phyloP scores from a whole-genome alignment of 116 monocot species.

The Thalassia testudinum region DNA sequence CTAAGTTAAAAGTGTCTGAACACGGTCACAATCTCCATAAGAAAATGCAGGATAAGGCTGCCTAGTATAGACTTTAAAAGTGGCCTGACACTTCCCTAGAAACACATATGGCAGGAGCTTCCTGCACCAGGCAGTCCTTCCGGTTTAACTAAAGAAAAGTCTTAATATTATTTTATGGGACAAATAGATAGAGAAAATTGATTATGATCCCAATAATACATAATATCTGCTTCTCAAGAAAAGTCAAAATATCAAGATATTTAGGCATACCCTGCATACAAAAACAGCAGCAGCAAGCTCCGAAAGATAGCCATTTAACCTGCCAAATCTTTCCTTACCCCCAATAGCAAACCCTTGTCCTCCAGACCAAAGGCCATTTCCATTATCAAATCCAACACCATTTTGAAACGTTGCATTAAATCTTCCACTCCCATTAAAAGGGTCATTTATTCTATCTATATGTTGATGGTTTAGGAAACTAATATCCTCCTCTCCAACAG shows the following conservation, averaged over 20 bases:
- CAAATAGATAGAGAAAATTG: too few species aligned
- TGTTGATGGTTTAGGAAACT: constrained; percentile 7
- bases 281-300: constrained; percentile 83
- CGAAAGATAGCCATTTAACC: constrained; percentile 80
- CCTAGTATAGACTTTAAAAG: too few species aligned
- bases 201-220: background rate
- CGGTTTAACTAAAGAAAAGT: too few species aligned
- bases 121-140: too few species aligned
- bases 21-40: too few species aligned
- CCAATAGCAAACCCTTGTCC: constrained; percentile 91
- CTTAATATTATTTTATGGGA: too few species aligned
- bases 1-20: too few species aligned
- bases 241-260: background rate
- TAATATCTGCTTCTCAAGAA: background rate
- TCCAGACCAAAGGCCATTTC: constrained; percentile 62
- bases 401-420: constrained; percentile 53
- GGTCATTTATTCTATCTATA: constrained; percentile 11
- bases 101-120: too few species aligned
- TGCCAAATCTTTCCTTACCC: constrained; percentile 59
- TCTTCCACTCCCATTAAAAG: constrained; percentile 7
- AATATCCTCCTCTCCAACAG: constrained; percentile 49
- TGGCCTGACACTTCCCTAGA: too few species aligned
- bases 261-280: constrained; percentile 84
- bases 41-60: too few species aligned
- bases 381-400: constrained; percentile 95